phyloP scores from a whole-genome alignment of 2,329 filamentous ascomycete genomes.

The Clarireedia paspali region DNA sequence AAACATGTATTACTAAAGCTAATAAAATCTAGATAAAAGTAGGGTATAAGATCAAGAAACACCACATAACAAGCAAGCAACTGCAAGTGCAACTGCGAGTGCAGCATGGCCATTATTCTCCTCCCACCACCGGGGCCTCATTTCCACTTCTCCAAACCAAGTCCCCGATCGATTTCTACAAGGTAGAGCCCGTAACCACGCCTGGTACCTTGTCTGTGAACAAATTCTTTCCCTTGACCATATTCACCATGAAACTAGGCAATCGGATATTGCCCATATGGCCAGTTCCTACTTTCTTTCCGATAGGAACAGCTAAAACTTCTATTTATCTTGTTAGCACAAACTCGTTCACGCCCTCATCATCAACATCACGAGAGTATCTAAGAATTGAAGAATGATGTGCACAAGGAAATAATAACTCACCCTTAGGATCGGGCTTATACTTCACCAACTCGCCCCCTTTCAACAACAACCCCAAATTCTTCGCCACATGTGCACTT shows the following conservation, averaged over 20 bases:
- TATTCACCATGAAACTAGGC: conserved; percentile 22
- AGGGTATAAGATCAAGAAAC: too few relatives aligned
- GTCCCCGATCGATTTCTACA: neutral
- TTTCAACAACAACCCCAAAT: conserved; percentile 16
- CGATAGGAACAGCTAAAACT: conserved; percentile 26
- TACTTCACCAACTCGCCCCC: conserved; percentile 15
- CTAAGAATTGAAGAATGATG: neutral
- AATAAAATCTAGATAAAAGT: too few relatives aligned
- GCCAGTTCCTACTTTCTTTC: conserved; percentile 33
- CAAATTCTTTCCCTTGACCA: conserved; percentile 20
- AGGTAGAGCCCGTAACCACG: conserved; percentile 18
- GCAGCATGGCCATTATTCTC: neutral
- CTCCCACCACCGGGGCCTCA: neutral
- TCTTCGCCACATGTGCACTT: conserved; percentile 20
- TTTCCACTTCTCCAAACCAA: neutral
- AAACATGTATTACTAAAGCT: too few relatives aligned
- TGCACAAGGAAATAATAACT: neutral
- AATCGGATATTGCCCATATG: conserved; percentile 25
- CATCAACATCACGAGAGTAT: conserved; percentile 7
- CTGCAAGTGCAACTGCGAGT: neutral
- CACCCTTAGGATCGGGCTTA: conserved; percentile 10
- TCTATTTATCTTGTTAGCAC: conserved; percentile 3
- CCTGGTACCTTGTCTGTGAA: conserved; percentile 20
- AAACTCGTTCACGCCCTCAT: neutral
- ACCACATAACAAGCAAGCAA: neutral